A percentile compares a stretch with the other conserved stretches of the same genome.
phyloP scores from a whole-genome alignment of 2,329 filamentous ascomycete species.

The Ophiocordyceps sinensis region DNA sequence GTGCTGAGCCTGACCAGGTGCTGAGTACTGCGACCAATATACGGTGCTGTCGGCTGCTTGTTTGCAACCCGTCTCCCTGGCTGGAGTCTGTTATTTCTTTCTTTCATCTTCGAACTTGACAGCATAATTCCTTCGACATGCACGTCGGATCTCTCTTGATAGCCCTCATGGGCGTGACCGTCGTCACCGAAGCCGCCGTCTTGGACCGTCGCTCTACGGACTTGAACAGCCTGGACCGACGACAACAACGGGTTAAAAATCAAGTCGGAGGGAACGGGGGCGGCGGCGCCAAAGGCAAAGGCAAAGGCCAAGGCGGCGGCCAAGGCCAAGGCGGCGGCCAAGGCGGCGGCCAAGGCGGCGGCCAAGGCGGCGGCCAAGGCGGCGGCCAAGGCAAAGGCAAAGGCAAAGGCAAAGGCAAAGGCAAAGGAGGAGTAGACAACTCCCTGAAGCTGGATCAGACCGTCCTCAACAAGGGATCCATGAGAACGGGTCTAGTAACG shows the following conservation, averaged over 20 bases:
- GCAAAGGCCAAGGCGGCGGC: slow-evolving; percentile 3
- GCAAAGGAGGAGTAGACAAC: slow-evolving; percentile 4
- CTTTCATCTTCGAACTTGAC: slow-evolving; percentile 18
- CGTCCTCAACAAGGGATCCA: not conserved
- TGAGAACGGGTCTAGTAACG: not conserved
- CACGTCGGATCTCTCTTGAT: slow-evolving; percentile 34
- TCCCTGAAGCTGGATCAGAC: not conserved
- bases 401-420: slow-evolving; percentile 4
- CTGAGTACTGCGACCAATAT: not conserved
- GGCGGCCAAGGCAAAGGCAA: slow-evolving; percentile 3
- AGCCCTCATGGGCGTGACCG: slow-evolving; percentile 27
- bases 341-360: slow-evolving; percentile 7
- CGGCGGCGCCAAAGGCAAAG: too few species aligned
- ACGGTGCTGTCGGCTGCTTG: not conserved
- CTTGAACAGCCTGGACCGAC: slow-evolving; percentile 21
- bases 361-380: slow-evolving; percentile 5
- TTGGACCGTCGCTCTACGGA: slow-evolving; percentile 23
- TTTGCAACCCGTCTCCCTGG: not conserved
- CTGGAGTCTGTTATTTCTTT: not conserved
- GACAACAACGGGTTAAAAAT: slow-evolving; percentile 17
- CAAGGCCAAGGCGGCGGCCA: slow-evolving; percentile 8
- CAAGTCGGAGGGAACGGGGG: too few species aligned
- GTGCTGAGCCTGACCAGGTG: not conserved
- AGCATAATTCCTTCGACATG: slow-evolving; percentile 23
- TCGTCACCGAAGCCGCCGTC: slow-evolving; percentile 25